Conservation (phyloP, 1,139 yeast species). For the Blastobotrys apis region DNA sequence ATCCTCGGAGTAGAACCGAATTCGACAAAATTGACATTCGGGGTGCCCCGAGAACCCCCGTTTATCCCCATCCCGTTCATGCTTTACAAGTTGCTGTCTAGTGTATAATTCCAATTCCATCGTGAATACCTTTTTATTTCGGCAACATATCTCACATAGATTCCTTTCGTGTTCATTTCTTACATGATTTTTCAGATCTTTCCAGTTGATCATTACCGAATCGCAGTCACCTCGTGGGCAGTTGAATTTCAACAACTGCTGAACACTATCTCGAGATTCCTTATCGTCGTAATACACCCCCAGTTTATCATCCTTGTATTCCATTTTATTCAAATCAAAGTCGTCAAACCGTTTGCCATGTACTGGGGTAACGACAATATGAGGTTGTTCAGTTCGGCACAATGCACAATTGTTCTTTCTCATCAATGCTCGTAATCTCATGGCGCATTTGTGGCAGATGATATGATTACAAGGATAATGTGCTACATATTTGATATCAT, state of each 20-base stretch:
- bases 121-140: conserved; percentile 72
- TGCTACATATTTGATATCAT: conserved; percentile 57
- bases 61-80: conserved; percentile 62
- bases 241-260: conserved; percentile 49
- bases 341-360: conserved; percentile 42
- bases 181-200: conserved; percentile 61
- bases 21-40: conserved; percentile 73
- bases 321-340: conserved; percentile 36
- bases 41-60: conserved; percentile 89
- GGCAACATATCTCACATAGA: conserved; percentile 72
- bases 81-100: conserved; percentile 59
- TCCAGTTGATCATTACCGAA: conserved; percentile 45
- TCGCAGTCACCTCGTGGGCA: conserved; percentile 54
- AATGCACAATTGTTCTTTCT: conserved; percentile 71
- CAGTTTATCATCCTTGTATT: conserved; percentile 29
- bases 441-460: conserved; percentile 77
- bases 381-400: conserved; percentile 63
- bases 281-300: conserved; percentile 35
- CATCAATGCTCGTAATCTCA: conserved; percentile 79
- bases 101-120: conserved; percentile 63
- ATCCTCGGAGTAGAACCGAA: conserved; percentile 82
- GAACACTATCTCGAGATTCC: conserved; percentile 40
- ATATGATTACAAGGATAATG: conserved; percentile 79
- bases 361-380: conserved; percentile 56
- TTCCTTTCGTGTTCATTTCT: conserved; percentile 46